phyloP scores from a whole-genome alignment of 306 rosid genomes.

The Lathyrus aphaca region DNA sequence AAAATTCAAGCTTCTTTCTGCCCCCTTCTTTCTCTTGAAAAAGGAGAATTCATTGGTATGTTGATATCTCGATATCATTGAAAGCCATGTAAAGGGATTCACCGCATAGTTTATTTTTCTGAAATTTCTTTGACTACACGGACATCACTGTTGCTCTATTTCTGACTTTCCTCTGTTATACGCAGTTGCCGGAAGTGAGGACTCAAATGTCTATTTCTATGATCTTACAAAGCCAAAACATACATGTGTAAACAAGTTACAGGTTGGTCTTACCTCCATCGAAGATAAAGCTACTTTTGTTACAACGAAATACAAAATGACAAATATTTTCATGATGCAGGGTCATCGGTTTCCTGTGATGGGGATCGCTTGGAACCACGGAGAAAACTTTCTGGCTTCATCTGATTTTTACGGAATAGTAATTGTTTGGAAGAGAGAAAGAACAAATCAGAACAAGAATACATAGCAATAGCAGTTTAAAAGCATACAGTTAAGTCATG shows the following conservation, averaged over 20 bases:
- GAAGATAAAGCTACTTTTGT: not conserved
- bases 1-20: conserved; percentile 90
- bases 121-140: conserved; percentile 15
- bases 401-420: conserved; percentile 89
- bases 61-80: conserved; percentile 18
- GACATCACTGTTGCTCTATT: conserved; percentile 16
- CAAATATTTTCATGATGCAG: conserved; percentile 51
- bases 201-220: conserved; percentile 95
- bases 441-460: conserved; percentile 52
- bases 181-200: conserved; percentile 96
- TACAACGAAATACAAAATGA: conserved; percentile 36
- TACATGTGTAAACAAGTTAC: conserved; percentile 97
- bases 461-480: conserved; percentile 19
- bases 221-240: conserved; percentile 89
- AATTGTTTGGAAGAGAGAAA: conserved; percentile 96
- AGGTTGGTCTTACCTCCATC: conserved; percentile 55
- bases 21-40: conserved; percentile 94
- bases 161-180: conserved; percentile 43
- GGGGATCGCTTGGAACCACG: conserved; percentile 92
- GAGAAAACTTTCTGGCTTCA: conserved; percentile 91
- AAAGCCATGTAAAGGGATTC: not conserved
- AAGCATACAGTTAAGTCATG: conserved; percentile 30
- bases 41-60: conserved; percentile 91
- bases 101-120: conserved; percentile 14
- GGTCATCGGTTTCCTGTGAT: conserved; percentile 96